Evolutionary conservation across 2,329 filamentous ascomycete species (phyloP), one percentile per base, ranked within the genome.

Genomic region (Dendrostoma leiphaemia): DNA sequence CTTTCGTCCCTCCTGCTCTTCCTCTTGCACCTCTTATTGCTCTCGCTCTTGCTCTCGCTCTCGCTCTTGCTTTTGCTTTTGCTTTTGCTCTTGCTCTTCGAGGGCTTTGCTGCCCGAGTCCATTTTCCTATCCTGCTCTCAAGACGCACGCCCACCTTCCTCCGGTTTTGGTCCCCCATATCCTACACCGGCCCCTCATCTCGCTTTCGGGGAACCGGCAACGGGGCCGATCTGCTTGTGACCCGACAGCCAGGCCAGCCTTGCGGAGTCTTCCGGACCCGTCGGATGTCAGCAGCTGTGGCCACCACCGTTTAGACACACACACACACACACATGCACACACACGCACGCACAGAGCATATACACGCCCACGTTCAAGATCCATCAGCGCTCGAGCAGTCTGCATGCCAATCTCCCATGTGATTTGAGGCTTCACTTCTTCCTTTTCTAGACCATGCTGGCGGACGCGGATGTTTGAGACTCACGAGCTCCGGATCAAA

Each of bases 241-340:
- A 43, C 48, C 34, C n/a, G n/a, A n/a, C n/a, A n/a, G n/a, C n/a
- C n/a, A n/a, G n/a, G 53, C 51, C 41, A 55, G 53, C 49, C 40
- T 45, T 45, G 49, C 40, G 19, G 40, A 50, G 15, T 51, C 28
- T 29, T 44, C 40, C 48, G 48, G 40, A n/a, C n/a, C 54, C 48
- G 48, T 47, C 48, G 41, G 43, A 46, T 47, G 48, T 51, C 48
- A 51, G 53, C 53, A n/a, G n/a, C n/a, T n/a, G n/a, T 55, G 48
- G 48, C 29, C 7, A 17, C 28, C 43, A 23, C 29, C 26, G 29
- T 29, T 34, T 23, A 5, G 38, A 26, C 12, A 26, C 38, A 26
- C 38, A 12, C 38, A 41, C 12, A 6, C 38, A n/a, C n/a, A n/a
- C n/a, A n/a, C n/a, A n/a, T n/a, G n/a, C n/a, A n/a, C 34, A 37